Percentiles rank a stretch among this genome's conserved stretches.
Evolutionary conservation across 495 filamentous ascomycete species (phyloP).

Genomic region (Clohesyomyces aquaticus): DNA sequence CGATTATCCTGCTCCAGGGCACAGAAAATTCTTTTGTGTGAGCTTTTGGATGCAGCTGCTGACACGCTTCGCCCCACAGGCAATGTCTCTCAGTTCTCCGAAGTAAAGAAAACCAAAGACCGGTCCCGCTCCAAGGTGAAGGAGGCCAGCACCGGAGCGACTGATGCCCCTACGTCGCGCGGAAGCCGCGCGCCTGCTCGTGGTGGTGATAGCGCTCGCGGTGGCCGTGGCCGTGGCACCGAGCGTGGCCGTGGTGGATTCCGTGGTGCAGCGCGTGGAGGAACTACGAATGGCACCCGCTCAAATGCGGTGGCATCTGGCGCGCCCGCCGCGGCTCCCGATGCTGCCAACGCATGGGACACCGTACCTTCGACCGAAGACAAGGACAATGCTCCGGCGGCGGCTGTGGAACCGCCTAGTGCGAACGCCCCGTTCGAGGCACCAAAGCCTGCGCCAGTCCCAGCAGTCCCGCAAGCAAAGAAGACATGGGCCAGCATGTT

Average conservation of each 20-base stretch:
- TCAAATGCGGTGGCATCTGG: too few relatives aligned
- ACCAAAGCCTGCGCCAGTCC: slow-evolving; percentile 52
- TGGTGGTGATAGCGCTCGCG: slow-evolving; percentile 56
- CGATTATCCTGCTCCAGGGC: not conserved
- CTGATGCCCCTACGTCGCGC: slow-evolving; percentile 61
- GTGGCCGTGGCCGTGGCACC: slow-evolving; percentile 69
- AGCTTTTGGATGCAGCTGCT: slow-evolving; percentile 22
- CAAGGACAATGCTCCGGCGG: slow-evolving; percentile 25
- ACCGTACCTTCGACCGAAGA: slow-evolving; percentile 24
- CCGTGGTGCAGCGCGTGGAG: slow-evolving; percentile 68
- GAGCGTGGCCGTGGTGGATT: slow-evolving; percentile 74
- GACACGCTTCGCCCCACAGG: slow-evolving; percentile 56
- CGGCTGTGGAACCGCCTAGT: slow-evolving; percentile 43
- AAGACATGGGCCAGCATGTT: slow-evolving; percentile 70
- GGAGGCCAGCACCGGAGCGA: slow-evolving; percentile 57
- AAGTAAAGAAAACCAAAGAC: slow-evolving; percentile 92
- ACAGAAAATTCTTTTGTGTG: not conserved
- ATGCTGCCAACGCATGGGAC: slow-evolving; percentile 48
- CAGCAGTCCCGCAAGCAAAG: slow-evolving; percentile 53
- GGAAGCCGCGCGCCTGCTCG: slow-evolving; percentile 67
- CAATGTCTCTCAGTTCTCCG: slow-evolving; percentile 88
- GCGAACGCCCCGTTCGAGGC: slow-evolving; percentile 47
- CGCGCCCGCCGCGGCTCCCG: slow-evolving; percentile 42
- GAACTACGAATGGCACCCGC: slow-evolving; percentile 55
- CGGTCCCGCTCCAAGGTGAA: slow-evolving; percentile 81